phyloP scores from a whole-genome alignment of 2,329 filamentous ascomycete genomes.

The Colletotrichum cereale region DNA sequence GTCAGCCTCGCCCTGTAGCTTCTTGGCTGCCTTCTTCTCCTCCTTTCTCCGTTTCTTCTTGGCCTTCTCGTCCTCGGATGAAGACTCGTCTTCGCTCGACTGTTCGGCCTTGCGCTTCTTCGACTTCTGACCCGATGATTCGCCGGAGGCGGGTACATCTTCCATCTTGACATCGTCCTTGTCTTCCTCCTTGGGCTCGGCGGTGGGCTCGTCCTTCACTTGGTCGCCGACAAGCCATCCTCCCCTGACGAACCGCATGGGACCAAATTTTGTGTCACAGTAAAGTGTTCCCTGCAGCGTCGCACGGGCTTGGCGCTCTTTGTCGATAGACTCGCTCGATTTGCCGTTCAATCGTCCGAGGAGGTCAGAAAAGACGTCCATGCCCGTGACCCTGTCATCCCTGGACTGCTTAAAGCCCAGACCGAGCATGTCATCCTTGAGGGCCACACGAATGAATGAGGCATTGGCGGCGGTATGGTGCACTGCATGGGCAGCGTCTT shows the following conservation, averaged over 20 bases:
- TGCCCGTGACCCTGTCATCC: constrained; percentile 83
- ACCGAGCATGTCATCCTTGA: constrained; percentile 94
- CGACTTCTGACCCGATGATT: constrained; percentile 57
- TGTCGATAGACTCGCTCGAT: constrained; percentile 77
- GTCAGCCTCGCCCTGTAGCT: constrained; percentile 39
- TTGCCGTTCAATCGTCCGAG: constrained; percentile 92
- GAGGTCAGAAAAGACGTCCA: constrained; percentile 88
- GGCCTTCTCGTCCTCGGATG: constrained; percentile 48
- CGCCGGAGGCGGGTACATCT: constrained; percentile 43
- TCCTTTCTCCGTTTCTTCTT: constrained; percentile 55
- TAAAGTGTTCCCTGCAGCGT: constrained; percentile 81
- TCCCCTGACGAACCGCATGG: constrained; percentile 89
- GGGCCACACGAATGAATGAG: constrained; percentile 84
- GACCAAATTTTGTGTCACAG: constrained; percentile 80
- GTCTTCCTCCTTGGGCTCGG: constrained; percentile 44
- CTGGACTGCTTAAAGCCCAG: constrained; percentile 84
- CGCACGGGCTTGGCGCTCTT: constrained; percentile 76
- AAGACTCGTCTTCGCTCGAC: constrained; percentile 45
- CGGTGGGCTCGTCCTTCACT: constrained; percentile 60
- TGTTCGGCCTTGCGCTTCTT: constrained; percentile 64
- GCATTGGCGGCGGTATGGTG: constrained; percentile 84
- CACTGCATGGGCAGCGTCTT: constrained; percentile 79
- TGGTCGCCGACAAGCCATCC: constrained; percentile 75
- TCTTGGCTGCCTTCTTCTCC: constrained; percentile 52
- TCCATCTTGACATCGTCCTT: constrained; percentile 43